Percentiles rank a stretch among this genome's conserved stretches.
phyloP scores from a whole-genome alignment of 2,329 filamentous ascomycete genomes.

The Xenoacremonium recifei region DNA sequence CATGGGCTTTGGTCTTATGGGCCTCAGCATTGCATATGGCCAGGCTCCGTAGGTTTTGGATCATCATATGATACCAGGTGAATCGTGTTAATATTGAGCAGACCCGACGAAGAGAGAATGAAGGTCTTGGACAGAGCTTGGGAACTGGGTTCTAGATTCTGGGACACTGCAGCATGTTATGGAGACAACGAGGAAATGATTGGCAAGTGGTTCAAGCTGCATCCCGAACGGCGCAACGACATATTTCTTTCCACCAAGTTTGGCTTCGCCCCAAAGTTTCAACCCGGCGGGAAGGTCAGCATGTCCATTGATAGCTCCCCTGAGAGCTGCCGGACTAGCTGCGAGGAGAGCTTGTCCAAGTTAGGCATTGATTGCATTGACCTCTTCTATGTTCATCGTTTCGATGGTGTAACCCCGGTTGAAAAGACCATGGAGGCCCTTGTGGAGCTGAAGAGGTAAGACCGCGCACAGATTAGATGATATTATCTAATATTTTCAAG shows the following conservation, averaged over 20 bases:
- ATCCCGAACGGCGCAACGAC: constrained; percentile 44
- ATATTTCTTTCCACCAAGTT: constrained; percentile 49
- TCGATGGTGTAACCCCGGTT: constrained; percentile 44
- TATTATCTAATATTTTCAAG: no score
- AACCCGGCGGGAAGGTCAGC: constrained; percentile 1
- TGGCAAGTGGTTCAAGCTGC: constrained; percentile 50
- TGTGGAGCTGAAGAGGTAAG: no score
- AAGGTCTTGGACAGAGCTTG: constrained; percentile 50
- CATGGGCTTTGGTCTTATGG: constrained; percentile 56
- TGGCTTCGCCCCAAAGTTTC: constrained; percentile 27
- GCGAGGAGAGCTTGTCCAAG: constrained; percentile 38
- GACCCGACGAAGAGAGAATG: constrained; percentile 49
- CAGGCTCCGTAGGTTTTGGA: constrained; percentile 16
- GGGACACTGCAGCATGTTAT: constrained; percentile 50
- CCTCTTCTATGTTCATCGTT: constrained; percentile 53
- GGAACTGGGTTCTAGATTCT: constrained; percentile 49
- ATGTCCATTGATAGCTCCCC: constrained; percentile 24
- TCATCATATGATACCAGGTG: not conserved
- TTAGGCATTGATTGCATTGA: constrained; percentile 54
- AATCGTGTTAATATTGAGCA: constrained; percentile 21
- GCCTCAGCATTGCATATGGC: constrained; percentile 39
- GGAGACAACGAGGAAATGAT: constrained; percentile 47
- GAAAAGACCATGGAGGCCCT: constrained; percentile 51
- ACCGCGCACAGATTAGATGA: no score
- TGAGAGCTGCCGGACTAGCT: constrained; percentile 22